Base-by-base conservation (phyloP, 805 yeast genomes). In the Suhomyces prunicola region DNA sequence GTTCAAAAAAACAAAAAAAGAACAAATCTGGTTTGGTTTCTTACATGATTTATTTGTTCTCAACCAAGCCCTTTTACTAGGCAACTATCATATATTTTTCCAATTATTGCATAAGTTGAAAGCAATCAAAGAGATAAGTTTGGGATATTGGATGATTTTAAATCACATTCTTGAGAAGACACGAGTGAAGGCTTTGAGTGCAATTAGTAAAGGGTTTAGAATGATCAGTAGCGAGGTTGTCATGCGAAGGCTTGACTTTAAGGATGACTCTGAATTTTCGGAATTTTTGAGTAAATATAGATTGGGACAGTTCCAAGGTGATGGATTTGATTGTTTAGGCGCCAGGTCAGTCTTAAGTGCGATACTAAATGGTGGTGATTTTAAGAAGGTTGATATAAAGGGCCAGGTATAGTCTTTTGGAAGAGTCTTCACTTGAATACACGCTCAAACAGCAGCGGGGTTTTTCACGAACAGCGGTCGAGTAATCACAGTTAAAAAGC, bases 301-400 rank as follows among this genome's bases (percentile, higher is more conserved):
- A 13, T 66, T 86, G 26, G 62, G 57, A 0, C 55, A 63, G 29
- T 76, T 61, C 50, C 47, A 63, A 1, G 56, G 53, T 2, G 63
- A 55, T 2, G 69, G 63, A 5, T 64, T 72, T 47, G 77, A 74
- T 54, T 72, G 74, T 50, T 59, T 60, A 1, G 55, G 57, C 2
- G 65, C 74, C 2, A 66, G 80, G 53, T 68, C 70, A 0, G 62
- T 63, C 0, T 67, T 84, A 4, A 66, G 71, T 44, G 55, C 66
- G 54, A 56, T 72, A 63, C 47, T 74, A 68, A 58, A 68, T 67
- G 55, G 68, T 59, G 47, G 72, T 2, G 72, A 69, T 33, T 77
- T 78, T 59, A 81, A 73, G 54, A 86, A 78, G 63, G 84, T 92
- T 12, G 97, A 92, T 64, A 91, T 93, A 56, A 92, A 92, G 73